Base-by-base conservation (phyloP, 2,329 filamentous ascomycete genomes). In the Paraconiothyrium sp. region DNA sequence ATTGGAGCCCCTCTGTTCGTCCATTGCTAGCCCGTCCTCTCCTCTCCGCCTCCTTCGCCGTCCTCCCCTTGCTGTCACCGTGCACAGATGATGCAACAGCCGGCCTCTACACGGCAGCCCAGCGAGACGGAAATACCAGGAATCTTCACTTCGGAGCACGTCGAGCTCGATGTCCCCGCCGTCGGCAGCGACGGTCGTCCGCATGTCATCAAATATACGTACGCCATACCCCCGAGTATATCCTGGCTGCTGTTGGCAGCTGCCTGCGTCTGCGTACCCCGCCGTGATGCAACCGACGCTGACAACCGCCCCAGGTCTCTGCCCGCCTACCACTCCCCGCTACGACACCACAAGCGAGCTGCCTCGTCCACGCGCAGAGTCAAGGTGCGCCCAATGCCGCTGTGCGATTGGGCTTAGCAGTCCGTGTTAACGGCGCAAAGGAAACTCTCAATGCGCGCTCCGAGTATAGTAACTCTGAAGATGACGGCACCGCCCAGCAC, bases 401-500 rank as follows among this genome's bases (percentile, higher is more conserved):
- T 14, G 39, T 41, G 14, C 37, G 24, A 22, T 58, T 14, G 34
- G 35, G 16, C 24, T 49, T 7, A 27, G 16, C 32, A 13, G n/a
- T 37, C 13, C 20, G 30, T 52, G 48, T 62, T 57, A n/a, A 61
- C 55, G 2, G 13, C 30, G n/a, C 8, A 16, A 64, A 94, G 91
- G 94, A 97, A 88, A 97, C 94, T 3, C 88, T 97, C 72, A 90
- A 97, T 83, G 94, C 94, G 58, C 89, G 89, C 61, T 94, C 93
- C 34, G 89, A 95, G 75, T 97, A 96, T 79, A 90, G 88, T 63
- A 95, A 90, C 72, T 94, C 93, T 76, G 90, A 94, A 70, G 85
- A 90, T 68, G 93, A 97, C 73, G 93, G 93, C 30, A 86, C 84
- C 54, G 89, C 91, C 2, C 89, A 96, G 74, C 92, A 96, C 75